A percentile compares a stretch with the other conserved stretches of the same genome.
phyloP scores from a whole-genome alignment of 345 rosid species.

The Aquilaria yunnanensis region DNA sequence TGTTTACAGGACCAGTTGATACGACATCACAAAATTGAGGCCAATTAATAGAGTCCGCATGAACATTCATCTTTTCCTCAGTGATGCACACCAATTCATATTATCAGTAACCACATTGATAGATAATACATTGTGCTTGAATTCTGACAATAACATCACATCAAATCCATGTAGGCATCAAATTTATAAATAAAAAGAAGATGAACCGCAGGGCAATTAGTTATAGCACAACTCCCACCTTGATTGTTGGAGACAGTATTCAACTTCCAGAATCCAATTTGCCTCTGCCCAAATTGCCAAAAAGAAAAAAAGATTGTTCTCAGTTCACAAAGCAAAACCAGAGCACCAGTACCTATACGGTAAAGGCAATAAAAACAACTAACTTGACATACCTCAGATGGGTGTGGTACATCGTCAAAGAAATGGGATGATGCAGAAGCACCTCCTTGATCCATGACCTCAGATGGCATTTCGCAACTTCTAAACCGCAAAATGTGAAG shows the following conservation, averaged over 20 bases:
- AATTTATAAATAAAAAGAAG: slow-evolving; percentile 1
- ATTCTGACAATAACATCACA: slow-evolving; percentile 8
- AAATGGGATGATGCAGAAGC: slow-evolving; percentile 35
- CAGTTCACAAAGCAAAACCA: no score
- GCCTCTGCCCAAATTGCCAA: slow-evolving; percentile 40
- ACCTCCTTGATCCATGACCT: slow-evolving; percentile 57
- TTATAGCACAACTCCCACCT: slow-evolving; percentile 35
- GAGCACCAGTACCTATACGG: slow-evolving; percentile 13
- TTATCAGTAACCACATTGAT: no score
- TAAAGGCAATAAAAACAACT: slow-evolving; percentile 3
- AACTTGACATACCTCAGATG: slow-evolving; percentile 41
- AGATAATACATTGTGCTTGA: background rate
- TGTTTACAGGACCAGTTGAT: background rate
- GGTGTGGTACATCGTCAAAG: slow-evolving; percentile 35
- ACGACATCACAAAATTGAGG: slow-evolving; percentile 1
- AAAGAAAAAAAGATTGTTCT: no score
- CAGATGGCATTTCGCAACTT: slow-evolving; percentile 51
- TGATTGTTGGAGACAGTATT: slow-evolving; percentile 44
- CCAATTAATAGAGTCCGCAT: background rate
- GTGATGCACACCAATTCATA: no score
- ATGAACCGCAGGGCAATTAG: slow-evolving; percentile 8
- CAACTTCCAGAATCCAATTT: slow-evolving; percentile 56
- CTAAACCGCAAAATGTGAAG: slow-evolving; percentile 12
- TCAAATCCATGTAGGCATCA: background rate
- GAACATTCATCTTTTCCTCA: background rate